These are phyloP conservation scores for Talaromyces sp. DNA, from an alignment of 2,329 filamentous ascomycete species.

Conservation along the genomic window DNA sequence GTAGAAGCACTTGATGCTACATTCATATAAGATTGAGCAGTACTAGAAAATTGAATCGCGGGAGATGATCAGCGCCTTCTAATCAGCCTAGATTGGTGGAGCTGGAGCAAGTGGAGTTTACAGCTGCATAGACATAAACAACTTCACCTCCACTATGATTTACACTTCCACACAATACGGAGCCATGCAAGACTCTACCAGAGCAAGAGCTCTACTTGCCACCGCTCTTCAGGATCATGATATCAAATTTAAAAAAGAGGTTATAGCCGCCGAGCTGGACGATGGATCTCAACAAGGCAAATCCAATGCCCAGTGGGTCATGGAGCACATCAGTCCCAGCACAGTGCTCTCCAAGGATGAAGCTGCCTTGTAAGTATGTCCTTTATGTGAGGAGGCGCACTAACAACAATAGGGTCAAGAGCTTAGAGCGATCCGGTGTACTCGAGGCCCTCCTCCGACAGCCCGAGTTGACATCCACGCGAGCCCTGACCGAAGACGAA, in stretches of 20 bases:
- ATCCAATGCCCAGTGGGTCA: constrained; percentile 31
- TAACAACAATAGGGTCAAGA: constrained; percentile 21
- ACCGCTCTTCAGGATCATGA: constrained; percentile 30
- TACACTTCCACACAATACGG: neutral
- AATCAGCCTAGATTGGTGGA: constrained; percentile 1
- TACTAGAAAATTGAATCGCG: neutral
- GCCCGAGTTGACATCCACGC: constrained; percentile 29
- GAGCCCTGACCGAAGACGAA: constrained; percentile 40
- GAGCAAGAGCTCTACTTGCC: constrained; percentile 21
- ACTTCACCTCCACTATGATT: neutral
- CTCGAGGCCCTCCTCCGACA: constrained; percentile 29
- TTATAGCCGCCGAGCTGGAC: constrained; percentile 28
- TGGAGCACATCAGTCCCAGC: constrained; percentile 30
- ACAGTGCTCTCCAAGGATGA: constrained; percentile 42
- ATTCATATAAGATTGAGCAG: too few species aligned
- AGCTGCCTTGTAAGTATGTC: constrained; percentile 30
- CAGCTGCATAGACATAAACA: too few species aligned
- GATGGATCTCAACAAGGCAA: constrained; percentile 19
- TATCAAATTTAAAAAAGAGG: constrained; percentile 28
- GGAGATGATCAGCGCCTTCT: neutral
- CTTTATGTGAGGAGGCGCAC: neutral
- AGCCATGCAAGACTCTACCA: constrained; percentile 21
- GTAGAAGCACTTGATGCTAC: too few species aligned
- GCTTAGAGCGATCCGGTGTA: constrained; percentile 31
- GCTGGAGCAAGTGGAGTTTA: constrained; percentile 4